Evolutionary conservation across 2,329 filamentous ascomycete genomes (phyloP).

Genomic region (Fusarium sp.): DNA sequence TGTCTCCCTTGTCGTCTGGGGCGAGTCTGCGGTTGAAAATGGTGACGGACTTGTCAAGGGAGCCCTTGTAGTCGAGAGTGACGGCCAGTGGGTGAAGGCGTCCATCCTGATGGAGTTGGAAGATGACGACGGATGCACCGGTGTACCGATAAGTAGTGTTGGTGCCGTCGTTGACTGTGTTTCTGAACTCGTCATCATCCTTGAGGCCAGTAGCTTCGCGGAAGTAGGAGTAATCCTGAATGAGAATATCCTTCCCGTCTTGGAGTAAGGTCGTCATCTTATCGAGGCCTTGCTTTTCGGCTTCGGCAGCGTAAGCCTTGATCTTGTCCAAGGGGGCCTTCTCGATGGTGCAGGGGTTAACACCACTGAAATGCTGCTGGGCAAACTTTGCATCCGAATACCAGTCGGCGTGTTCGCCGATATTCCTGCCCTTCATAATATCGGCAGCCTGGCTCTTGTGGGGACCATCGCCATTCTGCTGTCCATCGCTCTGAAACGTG

Average conservation of each 20-base stretch:
- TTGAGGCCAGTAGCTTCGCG: conserved; percentile 27
- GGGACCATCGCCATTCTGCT: too few species aligned
- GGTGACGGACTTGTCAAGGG: conserved; percentile 22
- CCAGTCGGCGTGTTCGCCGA: conserved; percentile 27
- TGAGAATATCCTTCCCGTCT: conserved; percentile 24
- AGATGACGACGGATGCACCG: conserved; percentile 26
- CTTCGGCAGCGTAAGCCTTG: conserved; percentile 20
- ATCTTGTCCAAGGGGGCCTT: conserved; percentile 1
- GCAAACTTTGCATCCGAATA: conserved; percentile 35
- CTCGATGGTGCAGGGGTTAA: conserved; percentile 29
- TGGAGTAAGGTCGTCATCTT: conserved; percentile 19
- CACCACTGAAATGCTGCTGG: conserved; percentile 29
- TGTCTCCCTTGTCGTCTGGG: conserved; percentile 10
- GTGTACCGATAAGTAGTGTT: conserved; percentile 5
- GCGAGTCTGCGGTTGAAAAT: conserved; percentile 31
- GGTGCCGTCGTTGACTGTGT: background rate
- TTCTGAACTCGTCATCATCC: conserved; percentile 11
- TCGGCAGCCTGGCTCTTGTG: conserved; percentile 7
- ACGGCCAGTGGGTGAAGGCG: conserved; percentile 33
- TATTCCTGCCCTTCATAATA: conserved; percentile 35
- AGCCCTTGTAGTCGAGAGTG: conserved; percentile 30
- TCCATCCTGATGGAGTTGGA: conserved; percentile 31
- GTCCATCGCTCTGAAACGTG: too few species aligned
- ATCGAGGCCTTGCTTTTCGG: conserved; percentile 26
- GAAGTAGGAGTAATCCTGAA: conserved; percentile 38